These are phyloP conservation scores for Termitomyces sp. DNA, from an alignment of 768 basidiomycete species.

Conservation along the genomic window DNA sequence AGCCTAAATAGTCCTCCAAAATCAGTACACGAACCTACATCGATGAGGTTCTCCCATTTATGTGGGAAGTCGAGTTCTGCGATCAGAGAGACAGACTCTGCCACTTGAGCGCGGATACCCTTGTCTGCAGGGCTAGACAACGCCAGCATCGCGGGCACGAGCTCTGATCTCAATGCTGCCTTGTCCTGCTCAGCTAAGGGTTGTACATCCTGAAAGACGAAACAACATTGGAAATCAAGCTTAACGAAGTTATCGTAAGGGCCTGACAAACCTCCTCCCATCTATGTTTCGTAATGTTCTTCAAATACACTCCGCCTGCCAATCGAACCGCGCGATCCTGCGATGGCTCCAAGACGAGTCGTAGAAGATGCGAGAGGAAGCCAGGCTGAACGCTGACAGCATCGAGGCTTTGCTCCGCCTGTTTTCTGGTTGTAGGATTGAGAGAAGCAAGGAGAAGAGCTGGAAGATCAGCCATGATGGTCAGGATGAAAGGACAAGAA, in stretches of 20 bases:
- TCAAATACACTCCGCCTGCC: slow-evolving; percentile 87
- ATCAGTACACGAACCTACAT: slow-evolving; percentile 51
- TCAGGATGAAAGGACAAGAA: slow-evolving; percentile 2
- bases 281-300: slow-evolving; percentile 83
- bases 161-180: slow-evolving; percentile 62
- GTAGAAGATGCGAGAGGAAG: slow-evolving; percentile 78
- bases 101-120: slow-evolving; percentile 77
- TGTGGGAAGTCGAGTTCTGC: slow-evolving; percentile 90
- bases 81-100: slow-evolving; percentile 89
- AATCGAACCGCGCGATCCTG: slow-evolving; percentile 73
- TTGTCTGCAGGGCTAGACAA: slow-evolving; percentile 76
- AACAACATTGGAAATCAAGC: not conserved
- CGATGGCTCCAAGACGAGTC: slow-evolving; percentile 69
- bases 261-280: slow-evolving; percentile 77
- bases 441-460: slow-evolving; percentile 72
- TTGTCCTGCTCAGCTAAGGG: slow-evolving; percentile 76
- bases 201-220: slow-evolving; percentile 57
- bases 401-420: slow-evolving; percentile 78
- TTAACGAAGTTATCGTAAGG: not conserved
- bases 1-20: slow-evolving; percentile 3
- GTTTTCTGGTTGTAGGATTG: slow-evolving; percentile 65
- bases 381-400: slow-evolving; percentile 68
- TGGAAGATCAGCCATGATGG: slow-evolving; percentile 63
- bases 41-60: slow-evolving; percentile 85
- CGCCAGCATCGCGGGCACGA: slow-evolving; percentile 90